Percentiles rank a stretch among this genome's conserved stretches.
Conservation (phyloP, 1,284 basidiomycete genomes). For the Papiliotrema fonsecae region DNA sequence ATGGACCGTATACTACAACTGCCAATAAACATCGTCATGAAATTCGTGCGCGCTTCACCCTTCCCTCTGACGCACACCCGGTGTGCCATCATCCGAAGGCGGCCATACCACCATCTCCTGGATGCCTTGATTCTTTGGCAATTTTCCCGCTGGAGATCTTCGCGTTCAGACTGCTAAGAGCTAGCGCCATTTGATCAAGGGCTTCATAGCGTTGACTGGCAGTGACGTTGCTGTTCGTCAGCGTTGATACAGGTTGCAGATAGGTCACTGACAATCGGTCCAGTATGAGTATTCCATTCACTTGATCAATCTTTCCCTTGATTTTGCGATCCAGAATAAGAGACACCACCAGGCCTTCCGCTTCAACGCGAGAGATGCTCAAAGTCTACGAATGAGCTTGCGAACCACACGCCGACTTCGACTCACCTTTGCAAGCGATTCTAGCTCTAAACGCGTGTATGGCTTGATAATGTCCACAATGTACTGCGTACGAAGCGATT, state of each 20-base stretch:
- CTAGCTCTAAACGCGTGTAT: conserved; percentile 86
- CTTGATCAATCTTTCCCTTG: conserved; percentile 92
- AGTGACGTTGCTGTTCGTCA: conserved; percentile 62
- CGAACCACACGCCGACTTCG: not conserved
- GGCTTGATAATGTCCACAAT: conserved; percentile 96
- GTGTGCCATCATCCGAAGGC: too few relatives aligned
- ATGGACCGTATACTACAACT: too few relatives aligned
- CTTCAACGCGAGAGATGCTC: conserved; percentile 78
- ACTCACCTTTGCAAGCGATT: conserved; percentile 78
- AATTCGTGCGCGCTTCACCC: too few relatives aligned
- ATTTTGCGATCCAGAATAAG: conserved; percentile 94
- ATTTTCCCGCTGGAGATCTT: not conserved
- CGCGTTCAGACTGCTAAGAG: conserved; percentile 48
- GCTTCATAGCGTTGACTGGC: conserved; percentile 78
- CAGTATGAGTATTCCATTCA: conserved; percentile 83
- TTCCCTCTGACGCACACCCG: too few relatives aligned
- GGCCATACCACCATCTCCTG: too few relatives aligned
- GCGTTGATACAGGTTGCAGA: not conserved
- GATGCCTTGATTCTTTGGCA: too few relatives aligned
- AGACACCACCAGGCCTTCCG: conserved; percentile 87
- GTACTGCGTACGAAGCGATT: conserved; percentile 89
- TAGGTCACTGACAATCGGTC: conserved; percentile 68
- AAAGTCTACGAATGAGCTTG: conserved; percentile 65
- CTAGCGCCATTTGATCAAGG: conserved; percentile 71
- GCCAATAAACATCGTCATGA: too few relatives aligned